These are phyloP conservation scores for Cutaneotrichosporon spelunceum DNA, from an alignment of 1,284 basidiomycete species.

Conservation along the genomic window DNA sequence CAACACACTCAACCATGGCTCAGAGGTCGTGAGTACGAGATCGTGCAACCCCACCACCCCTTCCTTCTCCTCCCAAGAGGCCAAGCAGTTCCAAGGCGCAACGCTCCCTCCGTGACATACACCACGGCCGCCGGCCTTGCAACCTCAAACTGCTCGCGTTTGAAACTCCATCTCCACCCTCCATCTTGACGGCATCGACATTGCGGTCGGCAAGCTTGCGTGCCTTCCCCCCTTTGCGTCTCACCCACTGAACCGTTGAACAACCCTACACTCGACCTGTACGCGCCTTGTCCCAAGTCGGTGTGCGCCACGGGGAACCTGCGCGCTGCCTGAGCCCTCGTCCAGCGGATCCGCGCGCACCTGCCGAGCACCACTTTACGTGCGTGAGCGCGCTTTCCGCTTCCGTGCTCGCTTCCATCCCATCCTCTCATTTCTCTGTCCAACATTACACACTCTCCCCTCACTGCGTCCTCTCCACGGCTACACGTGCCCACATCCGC, in stretches of 20 bases:
- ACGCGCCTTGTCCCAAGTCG: neutral
- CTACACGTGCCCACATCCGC: neutral
- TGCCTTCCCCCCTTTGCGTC: neutral
- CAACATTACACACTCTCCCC: neutral
- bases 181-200: neutral
- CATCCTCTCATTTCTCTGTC: neutral
- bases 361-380: neutral
- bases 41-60: neutral
- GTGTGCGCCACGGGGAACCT: neutral
- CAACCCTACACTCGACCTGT: neutral
- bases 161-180: neutral
- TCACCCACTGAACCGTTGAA: neutral
- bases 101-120: neutral
- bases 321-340: neutral
- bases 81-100: neutral
- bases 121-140: neutral
- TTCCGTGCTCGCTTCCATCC: neutral
- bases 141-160: neutral
- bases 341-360: slow-evolving; percentile 1
- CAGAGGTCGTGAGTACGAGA: slow-evolving; percentile 3
- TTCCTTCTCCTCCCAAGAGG: neutral
- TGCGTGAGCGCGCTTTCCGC: neutral
- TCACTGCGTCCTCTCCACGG: neutral
- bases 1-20: neutral
- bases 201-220: neutral